Conservation (phyloP, 2,329 filamentous ascomycete species). For the Alternaria dauci region DNA sequence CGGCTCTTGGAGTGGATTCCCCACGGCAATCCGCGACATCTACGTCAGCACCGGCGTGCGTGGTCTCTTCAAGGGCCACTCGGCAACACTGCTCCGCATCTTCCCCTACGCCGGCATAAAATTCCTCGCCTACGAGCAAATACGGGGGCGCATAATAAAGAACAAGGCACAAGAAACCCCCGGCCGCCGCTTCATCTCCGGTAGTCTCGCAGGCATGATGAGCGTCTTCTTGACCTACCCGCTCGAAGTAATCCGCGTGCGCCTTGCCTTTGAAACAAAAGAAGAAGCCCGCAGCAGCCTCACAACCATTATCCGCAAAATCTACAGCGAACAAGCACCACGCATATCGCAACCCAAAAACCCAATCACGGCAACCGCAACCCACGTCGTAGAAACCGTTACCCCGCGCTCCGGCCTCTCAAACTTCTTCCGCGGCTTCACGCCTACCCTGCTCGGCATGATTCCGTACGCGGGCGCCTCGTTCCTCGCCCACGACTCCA, state of each 20-base stretch:
- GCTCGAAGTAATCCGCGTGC: constrained; percentile 89
- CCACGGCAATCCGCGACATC: constrained; percentile 84
- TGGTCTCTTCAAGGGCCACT: constrained; percentile 92
- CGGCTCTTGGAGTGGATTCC: constrained; percentile 84
- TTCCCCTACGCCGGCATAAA: constrained; percentile 99
- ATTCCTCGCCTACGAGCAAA: constrained; percentile 97
- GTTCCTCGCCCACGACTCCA: constrained; percentile 92
- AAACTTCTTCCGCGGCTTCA: constrained; percentile 97
- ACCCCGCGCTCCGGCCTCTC: constrained; percentile 73
- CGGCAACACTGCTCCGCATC: constrained; percentile 89
- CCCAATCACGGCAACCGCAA: constrained; percentile 53
- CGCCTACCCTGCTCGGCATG: constrained; percentile 91
- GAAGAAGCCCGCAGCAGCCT: constrained; percentile 74
- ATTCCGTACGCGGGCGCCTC: constrained; percentile 95
- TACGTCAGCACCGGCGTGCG: constrained; percentile 74
- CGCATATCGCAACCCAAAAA: constrained; percentile 31
- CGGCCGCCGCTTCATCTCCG: constrained; percentile 75
- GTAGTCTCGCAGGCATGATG: constrained; percentile 80
- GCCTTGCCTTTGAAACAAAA: constrained; percentile 93
- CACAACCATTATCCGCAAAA: constrained; percentile 79
- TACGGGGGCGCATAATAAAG: constrained; percentile 80
- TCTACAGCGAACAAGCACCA: constrained; percentile 77
- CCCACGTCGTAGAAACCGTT: constrained; percentile 59
- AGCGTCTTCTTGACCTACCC: constrained; percentile 98
- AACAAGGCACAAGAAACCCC: constrained; percentile 78